phyloP scores from a whole-genome alignment of 345 rosid species.

The Rhodamnia argentea region DNA sequence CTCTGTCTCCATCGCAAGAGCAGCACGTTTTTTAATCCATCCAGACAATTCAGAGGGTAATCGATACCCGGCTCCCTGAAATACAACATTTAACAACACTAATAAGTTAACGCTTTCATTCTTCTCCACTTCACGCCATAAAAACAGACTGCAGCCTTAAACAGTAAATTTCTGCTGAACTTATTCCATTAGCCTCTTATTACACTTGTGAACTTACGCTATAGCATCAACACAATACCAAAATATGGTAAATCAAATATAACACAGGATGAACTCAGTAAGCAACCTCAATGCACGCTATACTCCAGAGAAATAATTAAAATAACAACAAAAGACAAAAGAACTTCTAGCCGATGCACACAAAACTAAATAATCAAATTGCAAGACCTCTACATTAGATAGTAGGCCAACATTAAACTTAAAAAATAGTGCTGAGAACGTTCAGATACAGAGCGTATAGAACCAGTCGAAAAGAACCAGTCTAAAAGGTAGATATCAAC shows the following conservation, averaged over 20 bases:
- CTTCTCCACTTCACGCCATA: background rate
- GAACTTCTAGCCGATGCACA: background rate
- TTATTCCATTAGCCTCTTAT: background rate
- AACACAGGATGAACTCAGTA: background rate
- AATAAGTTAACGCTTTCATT: background rate
- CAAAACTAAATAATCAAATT: background rate
- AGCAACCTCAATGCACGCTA: background rate
- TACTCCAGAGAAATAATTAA: background rate
- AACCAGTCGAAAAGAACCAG: background rate
- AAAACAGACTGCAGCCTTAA: background rate
- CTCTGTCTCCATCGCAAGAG: conserved; percentile 1
- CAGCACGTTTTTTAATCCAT: conserved; percentile 98
- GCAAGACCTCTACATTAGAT: background rate
- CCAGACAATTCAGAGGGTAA: conserved; percentile 91
- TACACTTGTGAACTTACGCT: background rate
- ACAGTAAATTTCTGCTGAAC: background rate
- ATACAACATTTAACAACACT: background rate
- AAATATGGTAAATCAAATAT: background rate
- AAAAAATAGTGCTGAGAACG: background rate
- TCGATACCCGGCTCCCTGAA: conserved; percentile 88
- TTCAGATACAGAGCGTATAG: background rate
- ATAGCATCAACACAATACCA: background rate
- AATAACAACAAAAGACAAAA: background rate
- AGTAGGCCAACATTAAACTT: background rate
- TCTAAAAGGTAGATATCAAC: too few relatives aligned